These are phyloP conservation scores for Chrysosporium keratinophilum DNA, from an alignment of 2,329 filamentous ascomycete genomes.

Conservation along the genomic window DNA sequence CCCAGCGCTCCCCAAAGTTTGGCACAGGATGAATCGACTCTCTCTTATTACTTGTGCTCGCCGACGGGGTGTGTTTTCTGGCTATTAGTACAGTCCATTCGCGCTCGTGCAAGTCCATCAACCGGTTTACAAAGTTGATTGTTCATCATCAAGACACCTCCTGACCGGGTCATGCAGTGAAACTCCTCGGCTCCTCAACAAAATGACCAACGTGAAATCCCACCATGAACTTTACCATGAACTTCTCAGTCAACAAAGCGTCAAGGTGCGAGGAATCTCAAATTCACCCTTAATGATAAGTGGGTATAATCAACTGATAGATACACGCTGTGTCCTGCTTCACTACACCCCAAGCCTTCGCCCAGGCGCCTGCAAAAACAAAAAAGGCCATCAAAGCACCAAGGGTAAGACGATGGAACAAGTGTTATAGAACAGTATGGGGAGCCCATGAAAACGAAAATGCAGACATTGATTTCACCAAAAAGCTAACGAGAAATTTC, in stretches of 20 bases:
- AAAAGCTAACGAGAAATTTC: background rate
- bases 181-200: background rate
- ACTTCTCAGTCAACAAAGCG: background rate
- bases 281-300: constrained; percentile 4
- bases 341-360: background rate
- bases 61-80: too few relatives aligned
- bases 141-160: too few relatives aligned
- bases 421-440: background rate
- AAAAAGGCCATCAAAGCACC: background rate
- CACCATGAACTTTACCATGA: background rate
- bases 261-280: background rate
- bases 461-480: background rate
- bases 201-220: too few relatives aligned
- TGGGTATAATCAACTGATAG: background rate
- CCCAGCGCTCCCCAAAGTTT: too few relatives aligned
- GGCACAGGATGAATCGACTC: too few relatives aligned
- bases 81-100: too few relatives aligned
- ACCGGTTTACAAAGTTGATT: too few relatives aligned
- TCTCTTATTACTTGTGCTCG: too few relatives aligned
- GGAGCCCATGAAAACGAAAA: background rate
- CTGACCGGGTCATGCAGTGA: background rate
- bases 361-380: background rate
- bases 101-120: too few relatives aligned
- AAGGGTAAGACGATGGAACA: background rate
- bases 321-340: background rate